Evolutionary conservation across 2,329 filamentous ascomycete genomes (phyloP), one percentile per base, ranked within the genome.

Genomic region (Monilinia vaccinii-corymbosi): DNA sequence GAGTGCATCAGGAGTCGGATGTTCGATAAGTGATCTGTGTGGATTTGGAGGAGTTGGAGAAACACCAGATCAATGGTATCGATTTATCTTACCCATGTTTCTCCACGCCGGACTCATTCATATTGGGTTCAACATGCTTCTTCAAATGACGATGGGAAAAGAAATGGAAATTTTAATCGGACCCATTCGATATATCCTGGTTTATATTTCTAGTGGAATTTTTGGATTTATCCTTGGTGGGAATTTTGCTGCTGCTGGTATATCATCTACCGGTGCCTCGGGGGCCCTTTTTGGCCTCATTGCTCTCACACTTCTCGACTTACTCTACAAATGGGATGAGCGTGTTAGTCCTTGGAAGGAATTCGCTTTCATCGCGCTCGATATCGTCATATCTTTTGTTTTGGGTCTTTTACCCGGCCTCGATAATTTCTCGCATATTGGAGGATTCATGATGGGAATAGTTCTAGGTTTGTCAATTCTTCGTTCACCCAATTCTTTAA

Each of bases 381-480:
- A 97, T 69, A 84, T 97, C 63, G 77, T 86, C 65, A 91, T 99
- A 65, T 91, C 91, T 0, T 97, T 99, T 71, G 91, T 94, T 18
- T 81, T 99, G 2, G 94, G 94, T 38, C 81, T 99, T 4, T 80
- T 99, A 1, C 94, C 94, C 0, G 93, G 92, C 10, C 76, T 99
- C 50, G 94, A 99, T 78, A 99, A 99, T 74, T 99, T 97, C 73
- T 89, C 90, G 18, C 94, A 99, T 67, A 97, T 99, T 63, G 94
- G 94, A 58, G 94, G 94, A 2, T 97, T 97, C 73, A 75, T 96
- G 55, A 96, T 96, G 85, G 94, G 94, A 1, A 76, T 99, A 8
- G 87, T 87, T 0, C 82, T 97, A 1, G 94, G 94, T 14, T 80
- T 97, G 56, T 95, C 87, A 63, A 80, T 99, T 32, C 78, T 99